Conservation (phyloP, 2,329 filamentous ascomycete species). For the Colletotrichum costaricense region DNA sequence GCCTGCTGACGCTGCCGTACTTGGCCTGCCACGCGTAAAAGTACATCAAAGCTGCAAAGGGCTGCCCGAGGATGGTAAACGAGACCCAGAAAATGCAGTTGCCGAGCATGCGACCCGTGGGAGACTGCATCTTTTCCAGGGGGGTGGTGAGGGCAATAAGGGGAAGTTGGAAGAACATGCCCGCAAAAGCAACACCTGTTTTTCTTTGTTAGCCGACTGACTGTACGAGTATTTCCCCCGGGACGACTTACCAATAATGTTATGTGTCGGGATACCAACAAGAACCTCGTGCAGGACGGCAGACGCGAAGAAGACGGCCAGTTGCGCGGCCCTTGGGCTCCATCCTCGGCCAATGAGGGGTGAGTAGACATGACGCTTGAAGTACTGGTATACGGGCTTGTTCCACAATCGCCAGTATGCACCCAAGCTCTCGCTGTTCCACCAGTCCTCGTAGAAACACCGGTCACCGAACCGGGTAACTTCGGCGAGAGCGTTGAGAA, state of each 20-base stretch:
- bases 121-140: slow-evolving; percentile 81
- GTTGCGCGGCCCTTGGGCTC: slow-evolving; percentile 75
- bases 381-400: slow-evolving; percentile 96
- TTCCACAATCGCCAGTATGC: slow-evolving; percentile 98
- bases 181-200: slow-evolving; percentile 87
- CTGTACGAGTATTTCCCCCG: too few relatives aligned
- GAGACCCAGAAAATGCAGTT: slow-evolving; percentile 97
- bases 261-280: slow-evolving; percentile 94
- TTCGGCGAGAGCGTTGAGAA: slow-evolving; percentile 91
- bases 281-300: slow-evolving; percentile 91
- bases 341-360: slow-evolving; percentile 89
- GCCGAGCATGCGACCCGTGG: slow-evolving; percentile 82
- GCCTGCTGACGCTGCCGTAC: slow-evolving; percentile 82
- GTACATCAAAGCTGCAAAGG: slow-evolving; percentile 90
- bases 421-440: slow-evolving; percentile 90
- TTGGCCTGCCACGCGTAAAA: slow-evolving; percentile 99
- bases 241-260: slow-evolving; percentile 77
- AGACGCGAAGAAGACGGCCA: slow-evolving; percentile 88
- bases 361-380: slow-evolving; percentile 92
- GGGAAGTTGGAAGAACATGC: slow-evolving; percentile 94
- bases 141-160: slow-evolving; percentile 85
- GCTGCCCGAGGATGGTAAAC: slow-evolving; percentile 95
- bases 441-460: slow-evolving; percentile 98
- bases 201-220: background rate
- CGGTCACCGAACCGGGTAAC: slow-evolving; percentile 90